Percentiles rank a stretch among this genome's conserved stretches.
Evolutionary conservation across 257 asterid genomes (phyloP).

Genomic region (Penstemon eatonii): DNA sequence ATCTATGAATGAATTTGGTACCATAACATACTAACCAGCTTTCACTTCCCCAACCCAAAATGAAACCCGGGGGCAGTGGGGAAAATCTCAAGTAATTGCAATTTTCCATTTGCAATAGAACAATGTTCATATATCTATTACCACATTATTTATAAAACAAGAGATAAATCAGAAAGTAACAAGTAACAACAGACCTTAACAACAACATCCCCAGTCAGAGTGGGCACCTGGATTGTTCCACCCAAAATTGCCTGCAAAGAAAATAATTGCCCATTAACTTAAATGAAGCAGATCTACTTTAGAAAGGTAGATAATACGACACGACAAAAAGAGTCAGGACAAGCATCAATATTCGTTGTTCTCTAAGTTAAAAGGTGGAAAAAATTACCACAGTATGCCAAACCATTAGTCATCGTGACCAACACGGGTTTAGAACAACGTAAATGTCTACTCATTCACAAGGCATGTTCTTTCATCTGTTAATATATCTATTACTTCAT

Average conservation of each 20-base stretch:
- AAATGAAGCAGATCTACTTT: conserved; percentile 20
- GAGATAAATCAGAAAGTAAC: conserved; percentile 18
- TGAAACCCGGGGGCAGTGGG: neutral
- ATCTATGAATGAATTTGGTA: neutral
- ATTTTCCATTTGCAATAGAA: neutral
- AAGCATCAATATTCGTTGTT: conserved; percentile 3
- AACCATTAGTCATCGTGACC: neutral
- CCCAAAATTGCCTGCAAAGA: conserved; percentile 87
- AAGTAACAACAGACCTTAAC: conserved; percentile 66
- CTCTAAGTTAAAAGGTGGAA: neutral
- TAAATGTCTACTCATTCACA: neutral
- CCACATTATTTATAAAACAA: neutral
- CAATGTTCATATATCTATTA: neutral
- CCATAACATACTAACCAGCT: neutral
- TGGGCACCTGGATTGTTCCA: conserved; percentile 91
- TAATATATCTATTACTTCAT: neutral
- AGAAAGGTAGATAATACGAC: neutral
- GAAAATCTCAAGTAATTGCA: neutral
- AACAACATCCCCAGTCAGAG: conserved; percentile 83
- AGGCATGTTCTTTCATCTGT: conserved; percentile 13
- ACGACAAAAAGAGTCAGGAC: conserved; percentile 10
- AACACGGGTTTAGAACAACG: conserved; percentile 4
- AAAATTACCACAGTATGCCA: neutral
- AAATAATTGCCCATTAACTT: conserved; percentile 21
- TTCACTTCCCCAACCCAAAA: neutral